These are phyloP conservation scores for Aspergillus ochraceus DNA, from an alignment of 2,329 filamentous ascomycete species.

Conservation along the genomic window DNA sequence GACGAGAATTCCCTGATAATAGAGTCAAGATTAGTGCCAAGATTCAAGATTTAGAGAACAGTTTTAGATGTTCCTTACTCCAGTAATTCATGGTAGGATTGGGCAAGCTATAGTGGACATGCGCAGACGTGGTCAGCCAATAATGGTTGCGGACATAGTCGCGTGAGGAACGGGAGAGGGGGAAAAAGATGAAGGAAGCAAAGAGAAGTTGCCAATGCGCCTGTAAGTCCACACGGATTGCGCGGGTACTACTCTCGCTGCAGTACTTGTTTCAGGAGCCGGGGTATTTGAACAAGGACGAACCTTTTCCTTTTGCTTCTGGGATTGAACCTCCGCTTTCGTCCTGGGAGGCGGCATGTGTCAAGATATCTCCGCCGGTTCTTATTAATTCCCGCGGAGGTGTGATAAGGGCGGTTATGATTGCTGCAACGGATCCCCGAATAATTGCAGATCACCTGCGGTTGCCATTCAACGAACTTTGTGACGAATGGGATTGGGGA, in stretches of 20 bases:
- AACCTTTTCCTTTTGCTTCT: slow-evolving; percentile 62
- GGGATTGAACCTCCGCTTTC: slow-evolving; percentile 56
- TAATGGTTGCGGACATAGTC: neutral
- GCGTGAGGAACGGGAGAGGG: neutral
- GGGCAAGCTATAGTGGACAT: slow-evolving; percentile 69
- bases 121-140: slow-evolving; percentile 3
- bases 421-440: slow-evolving; percentile 12
- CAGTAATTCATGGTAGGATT: slow-evolving; percentile 93
- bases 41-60: neutral
- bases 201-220: neutral
- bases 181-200: neutral
- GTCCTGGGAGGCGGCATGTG: slow-evolving; percentile 46
- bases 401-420: slow-evolving; percentile 19
- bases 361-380: slow-evolving; percentile 30
- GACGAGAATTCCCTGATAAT: slow-evolving; percentile 81
- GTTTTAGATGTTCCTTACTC: slow-evolving; percentile 62
- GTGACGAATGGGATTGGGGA: neutral
- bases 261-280: neutral
- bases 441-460: slow-evolving; percentile 11
- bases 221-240: neutral
- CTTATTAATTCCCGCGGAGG: slow-evolving; percentile 23
- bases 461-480: slow-evolving; percentile 23
- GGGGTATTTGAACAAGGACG: slow-evolving; percentile 12
- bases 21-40: neutral
- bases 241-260: neutral